These are phyloP conservation scores for Rhodosporidiobolus sp. DNA, from an alignment of 768 basidiomycete genomes.

Conservation along the genomic window DNA sequence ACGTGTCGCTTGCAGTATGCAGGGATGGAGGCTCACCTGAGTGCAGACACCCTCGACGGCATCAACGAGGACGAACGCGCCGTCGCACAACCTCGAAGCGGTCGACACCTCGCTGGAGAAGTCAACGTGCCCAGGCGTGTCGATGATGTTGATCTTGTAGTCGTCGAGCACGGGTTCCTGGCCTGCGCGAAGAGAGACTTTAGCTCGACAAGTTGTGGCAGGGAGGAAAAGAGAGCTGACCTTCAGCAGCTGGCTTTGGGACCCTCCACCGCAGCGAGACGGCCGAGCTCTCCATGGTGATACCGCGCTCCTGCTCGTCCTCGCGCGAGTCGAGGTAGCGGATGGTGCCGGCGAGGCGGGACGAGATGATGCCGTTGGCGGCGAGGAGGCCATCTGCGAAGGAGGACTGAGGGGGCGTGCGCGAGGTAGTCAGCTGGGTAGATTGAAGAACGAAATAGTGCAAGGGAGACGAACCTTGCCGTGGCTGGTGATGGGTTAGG, in stretches of 20 bases:
- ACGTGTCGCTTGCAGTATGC: no score
- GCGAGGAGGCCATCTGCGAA: slow-evolving; percentile 92
- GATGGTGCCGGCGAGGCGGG: slow-evolving; percentile 91
- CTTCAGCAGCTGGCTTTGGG: slow-evolving; percentile 56
- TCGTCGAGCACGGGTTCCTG: slow-evolving; percentile 55
- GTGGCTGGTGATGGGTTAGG: slow-evolving; percentile 14
- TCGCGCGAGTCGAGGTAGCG: slow-evolving; percentile 92
- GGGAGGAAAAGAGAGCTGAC: background rate
- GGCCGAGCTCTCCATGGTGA: slow-evolving; percentile 98
- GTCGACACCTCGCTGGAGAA: slow-evolving; percentile 97
- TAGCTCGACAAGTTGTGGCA: background rate
- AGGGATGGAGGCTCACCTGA: slow-evolving; percentile 58
- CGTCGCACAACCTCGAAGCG: slow-evolving; percentile 88
- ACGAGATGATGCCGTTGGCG: slow-evolving; percentile 95
- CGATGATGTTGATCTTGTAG: slow-evolving; percentile 90
- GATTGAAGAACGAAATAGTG: background rate
- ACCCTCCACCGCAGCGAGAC: slow-evolving; percentile 81
- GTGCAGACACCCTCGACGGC: slow-evolving; percentile 98
- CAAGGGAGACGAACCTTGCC: slow-evolving; percentile 18
- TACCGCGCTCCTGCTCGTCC: slow-evolving; percentile 95
- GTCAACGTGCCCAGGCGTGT: slow-evolving; percentile 98
- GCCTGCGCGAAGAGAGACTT: no score
- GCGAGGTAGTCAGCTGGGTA: background rate
- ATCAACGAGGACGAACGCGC: slow-evolving; percentile 90
- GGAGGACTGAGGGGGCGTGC: slow-evolving; percentile 61